Evolutionary conservation across 176 grass and related monocot species (phyloP), one percentile per base, ranked within the genome.

Genomic region (Coix lacrymajobi): DNA sequence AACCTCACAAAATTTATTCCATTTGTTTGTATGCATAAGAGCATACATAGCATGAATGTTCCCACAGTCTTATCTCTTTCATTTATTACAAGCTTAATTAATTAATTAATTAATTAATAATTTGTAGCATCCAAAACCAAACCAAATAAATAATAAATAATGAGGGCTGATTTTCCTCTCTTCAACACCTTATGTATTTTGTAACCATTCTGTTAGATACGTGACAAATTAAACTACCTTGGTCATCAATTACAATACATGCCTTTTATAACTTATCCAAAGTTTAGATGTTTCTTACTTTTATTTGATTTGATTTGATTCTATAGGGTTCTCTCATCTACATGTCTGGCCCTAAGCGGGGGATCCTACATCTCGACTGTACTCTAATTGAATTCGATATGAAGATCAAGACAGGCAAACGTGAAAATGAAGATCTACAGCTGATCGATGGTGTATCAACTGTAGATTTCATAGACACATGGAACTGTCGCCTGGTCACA

Each of bases 301-400:
- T 48, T 48, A 48, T 29, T 33, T n/a, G n/a, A n/a, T n/a, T n/a
- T n/a, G n/a, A 33, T 34, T 66, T 66, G 62, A 30, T 30, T 44
- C 0, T 69, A 22, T 16, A 80, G 58, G 81, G 81, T 40, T 83
- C 81, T 6, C n/a, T 75, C 15, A 66, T 83, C 8, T 2, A 22
- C 24, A 84, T 77, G 73, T 8, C 62, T 85, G 83, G 83, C 7
- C 83, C 63, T 45, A 85, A 69, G 63, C 36, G 83, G 43, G 82
- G 72, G 36, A 85, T 85, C 13, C 25, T 60, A 32, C 11, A 69
- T 2, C 2, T n/a, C 41, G 19, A 11, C 28, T 7, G 4, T 45
- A 41, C 28, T 32, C 17, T 77, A 25, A 36, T 85, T 0, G 83
- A 85, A 58, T 77, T 26, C 36, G 73, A 77, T 28, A 84, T 77